A percentile compares a stretch with the other conserved stretches of the same genome.
Conservation (phyloP, 768 basidiomycete species). For the Amanita subjunquillea region DNA sequence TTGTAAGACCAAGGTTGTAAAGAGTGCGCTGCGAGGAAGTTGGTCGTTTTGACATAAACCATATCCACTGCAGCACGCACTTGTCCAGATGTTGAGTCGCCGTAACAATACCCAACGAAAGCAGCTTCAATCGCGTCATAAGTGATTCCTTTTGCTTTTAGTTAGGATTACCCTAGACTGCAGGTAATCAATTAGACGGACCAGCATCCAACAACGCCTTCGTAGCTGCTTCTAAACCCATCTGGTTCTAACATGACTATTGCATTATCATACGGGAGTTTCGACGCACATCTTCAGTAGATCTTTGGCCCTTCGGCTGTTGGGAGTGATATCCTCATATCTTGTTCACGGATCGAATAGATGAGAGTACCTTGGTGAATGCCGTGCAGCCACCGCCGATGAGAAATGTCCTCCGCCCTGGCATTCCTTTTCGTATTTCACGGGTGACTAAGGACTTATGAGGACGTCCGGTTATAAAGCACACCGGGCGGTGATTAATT, state of each 20-base stretch:
- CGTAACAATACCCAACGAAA: conserved; percentile 70
- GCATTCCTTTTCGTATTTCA: conserved; percentile 14
- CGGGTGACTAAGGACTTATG: background rate
- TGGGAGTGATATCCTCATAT: background rate
- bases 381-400: conserved; percentile 69
- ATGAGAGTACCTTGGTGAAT: conserved; percentile 57
- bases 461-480: background rate
- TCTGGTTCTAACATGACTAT: conserved; percentile 28
- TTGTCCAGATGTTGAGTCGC: conserved; percentile 72
- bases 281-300: conserved; percentile 58
- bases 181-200: conserved; percentile 14
- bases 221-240: conserved; percentile 81
- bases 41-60: background rate
- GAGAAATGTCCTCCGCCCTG: conserved; percentile 46
- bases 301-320: conserved; percentile 56
- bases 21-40: conserved; percentile 47
- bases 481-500: too few species aligned
- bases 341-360: background rate
- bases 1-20: conserved; percentile 76
- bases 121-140: conserved; percentile 71
- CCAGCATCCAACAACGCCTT: conserved; percentile 84
- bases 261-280: background rate
- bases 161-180: too few species aligned
- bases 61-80: conserved; percentile 20
- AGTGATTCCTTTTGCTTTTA: conserved; percentile 47